These are phyloP conservation scores for Cladosporium sp. DNA, from an alignment of 2,329 filamentous ascomycete genomes.

Conservation along the genomic window DNA sequence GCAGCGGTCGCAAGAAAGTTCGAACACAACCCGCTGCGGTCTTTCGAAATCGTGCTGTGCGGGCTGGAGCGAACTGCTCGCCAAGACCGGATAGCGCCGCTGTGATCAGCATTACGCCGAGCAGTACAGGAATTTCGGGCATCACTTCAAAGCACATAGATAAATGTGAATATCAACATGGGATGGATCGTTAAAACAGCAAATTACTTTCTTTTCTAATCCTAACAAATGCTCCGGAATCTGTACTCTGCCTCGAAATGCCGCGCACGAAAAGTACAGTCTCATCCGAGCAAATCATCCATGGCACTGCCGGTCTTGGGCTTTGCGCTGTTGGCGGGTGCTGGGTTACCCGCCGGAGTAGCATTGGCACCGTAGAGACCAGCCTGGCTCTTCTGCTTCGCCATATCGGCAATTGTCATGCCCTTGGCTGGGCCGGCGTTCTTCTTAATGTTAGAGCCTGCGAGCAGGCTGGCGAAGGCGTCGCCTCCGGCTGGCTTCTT, in stretches of 20 bases:
- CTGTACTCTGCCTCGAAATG: background rate
- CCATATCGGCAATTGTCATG: conserved; percentile 84
- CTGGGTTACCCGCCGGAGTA: conserved; percentile 20
- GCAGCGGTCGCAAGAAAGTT: conserved; percentile 8
- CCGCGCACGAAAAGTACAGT: background rate
- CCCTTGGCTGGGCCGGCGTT: conserved; percentile 55
- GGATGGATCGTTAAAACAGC: no score
- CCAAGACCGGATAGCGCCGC: no score
- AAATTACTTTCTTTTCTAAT: no score
- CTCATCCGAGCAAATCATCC: conserved; percentile 43
- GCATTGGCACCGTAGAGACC: conserved; percentile 83
- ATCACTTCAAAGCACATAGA: no score
- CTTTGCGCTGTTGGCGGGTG: conserved; percentile 18
- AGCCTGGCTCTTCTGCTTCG: conserved; percentile 95
- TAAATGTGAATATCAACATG: no score
- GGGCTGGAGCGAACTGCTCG: no score
- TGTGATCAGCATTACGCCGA: no score
- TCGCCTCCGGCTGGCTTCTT: conserved; percentile 59
- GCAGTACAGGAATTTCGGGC: no score
- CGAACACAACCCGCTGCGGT: background rate
- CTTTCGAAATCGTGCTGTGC: no score
- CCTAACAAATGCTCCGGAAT: no score
- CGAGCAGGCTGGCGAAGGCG: conserved; percentile 86
- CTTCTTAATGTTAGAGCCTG: conserved; percentile 50
- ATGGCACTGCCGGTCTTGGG: conserved; percentile 28